Evolutionary conservation across 768 basidiomycete genomes (phyloP), one percentile per base, ranked within the genome.

Genomic region (Boletus rubropictus): DNA sequence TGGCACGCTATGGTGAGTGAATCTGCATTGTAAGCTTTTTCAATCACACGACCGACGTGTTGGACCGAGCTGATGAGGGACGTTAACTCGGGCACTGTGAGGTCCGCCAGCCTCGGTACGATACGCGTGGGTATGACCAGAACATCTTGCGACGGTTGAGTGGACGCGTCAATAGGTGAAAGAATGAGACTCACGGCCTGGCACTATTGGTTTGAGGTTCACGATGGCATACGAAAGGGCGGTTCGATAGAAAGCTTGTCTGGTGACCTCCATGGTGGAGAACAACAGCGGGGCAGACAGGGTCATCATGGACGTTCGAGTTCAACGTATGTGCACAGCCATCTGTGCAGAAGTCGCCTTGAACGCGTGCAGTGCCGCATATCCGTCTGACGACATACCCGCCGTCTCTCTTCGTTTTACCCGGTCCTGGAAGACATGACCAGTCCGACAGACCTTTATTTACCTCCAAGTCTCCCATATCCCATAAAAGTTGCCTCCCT

Each of bases 191-290:
- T 69, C 66, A 98, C 95, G 93, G 39, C 93, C 93, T 33, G 92
- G 91, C 8, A 94, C 81, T 54, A 96, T 83, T 1, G 94, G 95
- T 58, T 92, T 96, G 51, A 96, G 79, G 63, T 98, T 98, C 38
- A 97, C 94, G 52, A 96, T 85, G 2, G 89, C 95, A 65, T 78
- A 87, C 0, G 86, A 80, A 11, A 86, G 73, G 1, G 79, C 55
- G 4, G 80, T 76, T 21, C 80, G 76, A 58, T 86, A 84, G 66
- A 94, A 90, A 0, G 73, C 79, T 61, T 90, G 88, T 34, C 75
- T 74, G 5, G 85, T 80, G 9, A 90, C 87, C 52, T 89, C 87
- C 44, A 89, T 80, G 1, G 84, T 82, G 8, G 87, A 86, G 69
- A 90, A 90, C 42, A 89, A 63, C 24, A 88, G 58, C 31, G 62